These are phyloP conservation scores for Primulina eburnea DNA, from an alignment of 257 asterid species.

Conservation along the genomic window DNA sequence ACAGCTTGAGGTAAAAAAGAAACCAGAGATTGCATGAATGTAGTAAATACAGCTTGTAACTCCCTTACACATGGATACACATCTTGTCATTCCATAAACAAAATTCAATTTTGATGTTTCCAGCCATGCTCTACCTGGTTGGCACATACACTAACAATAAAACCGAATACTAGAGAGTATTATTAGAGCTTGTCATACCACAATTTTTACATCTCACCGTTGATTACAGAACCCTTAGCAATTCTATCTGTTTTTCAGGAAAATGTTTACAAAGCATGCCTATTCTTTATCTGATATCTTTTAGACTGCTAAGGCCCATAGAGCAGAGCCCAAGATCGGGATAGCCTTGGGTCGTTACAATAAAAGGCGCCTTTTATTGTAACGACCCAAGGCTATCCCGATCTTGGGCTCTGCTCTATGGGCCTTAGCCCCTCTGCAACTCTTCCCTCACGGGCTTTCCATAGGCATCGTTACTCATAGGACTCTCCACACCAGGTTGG, in stretches of 20 bases:
- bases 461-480: no score
- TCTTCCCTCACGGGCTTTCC: no score
- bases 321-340: no score
- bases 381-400: no score
- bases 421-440: no score
- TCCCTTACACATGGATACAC: neutral
- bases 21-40: neutral
- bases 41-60: neutral
- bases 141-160: neutral
- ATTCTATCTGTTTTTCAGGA: neutral
- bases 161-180: neutral
- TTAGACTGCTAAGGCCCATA: no score
- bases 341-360: no score
- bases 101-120: neutral
- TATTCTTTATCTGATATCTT: neutral
- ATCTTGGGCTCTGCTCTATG: no score
- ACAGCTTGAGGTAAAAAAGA: constrained; percentile 65
- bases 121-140: neutral
- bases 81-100: neutral
- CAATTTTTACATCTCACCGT: neutral
- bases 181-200: neutral
- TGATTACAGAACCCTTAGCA: neutral
- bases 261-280: neutral
- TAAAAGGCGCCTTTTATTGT: no score
- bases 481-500: no score